Conservation (phyloP, 495 filamentous ascomycete genomes). For the Umbilicaria muhlenbergii region DNA sequence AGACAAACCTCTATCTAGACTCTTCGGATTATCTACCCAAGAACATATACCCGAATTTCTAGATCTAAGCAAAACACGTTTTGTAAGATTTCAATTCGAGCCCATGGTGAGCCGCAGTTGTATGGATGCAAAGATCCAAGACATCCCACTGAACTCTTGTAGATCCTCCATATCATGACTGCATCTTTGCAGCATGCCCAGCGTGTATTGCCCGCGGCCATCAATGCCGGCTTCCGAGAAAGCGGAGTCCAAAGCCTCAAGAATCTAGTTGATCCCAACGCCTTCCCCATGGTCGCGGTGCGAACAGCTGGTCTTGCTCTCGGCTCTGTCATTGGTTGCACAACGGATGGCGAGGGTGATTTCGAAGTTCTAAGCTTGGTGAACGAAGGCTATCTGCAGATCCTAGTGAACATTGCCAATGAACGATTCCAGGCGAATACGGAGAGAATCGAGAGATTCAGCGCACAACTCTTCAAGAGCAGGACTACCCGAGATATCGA, state of each 20-base stretch:
- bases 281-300: conserved; percentile 63
- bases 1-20: conserved; percentile 12
- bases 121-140: not conserved
- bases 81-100: conserved; percentile 86
- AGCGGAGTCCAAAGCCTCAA: conserved; percentile 46
- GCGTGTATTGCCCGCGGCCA: conserved; percentile 50
- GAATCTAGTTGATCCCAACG: conserved; percentile 23
- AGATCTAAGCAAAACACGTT: conserved; percentile 26
- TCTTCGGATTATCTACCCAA: conserved; percentile 21
- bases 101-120: conserved; percentile 53
- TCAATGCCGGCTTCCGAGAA: conserved; percentile 77
- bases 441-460: conserved; percentile 51
- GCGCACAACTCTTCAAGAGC: conserved; percentile 23
- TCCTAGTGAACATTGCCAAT: conserved; percentile 53
- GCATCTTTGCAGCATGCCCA: conserved; percentile 59
- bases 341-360: conserved; percentile 17
- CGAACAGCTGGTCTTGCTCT: conserved; percentile 65
- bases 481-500: conserved; percentile 13
- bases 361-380: conserved; percentile 27
- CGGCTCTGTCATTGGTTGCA: conserved; percentile 59
- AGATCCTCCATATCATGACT: conserved; percentile 56
- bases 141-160: too few species aligned
- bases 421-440: conserved; percentile 61
- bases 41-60: conserved; percentile 16
- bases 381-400: conserved; percentile 40